Percentiles rank a stretch among this genome's conserved stretches.
Conservation (phyloP, 2,329 filamentous ascomycete genomes). For the Cercospora sp. region DNA sequence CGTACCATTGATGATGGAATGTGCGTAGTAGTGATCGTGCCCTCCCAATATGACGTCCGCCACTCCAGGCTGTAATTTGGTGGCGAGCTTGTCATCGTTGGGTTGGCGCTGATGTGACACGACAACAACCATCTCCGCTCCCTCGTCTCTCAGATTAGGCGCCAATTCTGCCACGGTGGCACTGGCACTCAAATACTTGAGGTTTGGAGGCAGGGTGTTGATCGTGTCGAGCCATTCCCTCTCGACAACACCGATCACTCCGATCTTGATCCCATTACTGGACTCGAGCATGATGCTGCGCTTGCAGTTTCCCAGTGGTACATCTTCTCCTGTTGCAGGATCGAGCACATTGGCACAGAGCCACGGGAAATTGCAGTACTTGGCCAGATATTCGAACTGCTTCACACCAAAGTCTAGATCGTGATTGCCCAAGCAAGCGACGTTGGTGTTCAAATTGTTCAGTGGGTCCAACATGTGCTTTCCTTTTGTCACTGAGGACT, state of each 20-base stretch:
- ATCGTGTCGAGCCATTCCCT: slow-evolving; percentile 87
- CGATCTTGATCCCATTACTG: slow-evolving; percentile 82
- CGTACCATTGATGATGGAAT: slow-evolving; percentile 72
- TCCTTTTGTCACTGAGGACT: slow-evolving; percentile 85
- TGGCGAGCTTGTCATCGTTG: slow-evolving; percentile 83
- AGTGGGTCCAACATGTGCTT: slow-evolving; percentile 86
- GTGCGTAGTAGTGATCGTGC: slow-evolving; percentile 86
- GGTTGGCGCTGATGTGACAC: slow-evolving; percentile 84
- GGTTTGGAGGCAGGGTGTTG: slow-evolving; percentile 76
- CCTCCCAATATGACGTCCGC: slow-evolving; percentile 86
- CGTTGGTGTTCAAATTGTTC: slow-evolving; percentile 74
- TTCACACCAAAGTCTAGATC: slow-evolving; percentile 88
- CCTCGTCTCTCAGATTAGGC: slow-evolving; percentile 69
- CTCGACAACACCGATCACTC: slow-evolving; percentile 81
- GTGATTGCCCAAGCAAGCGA: slow-evolving; percentile 87
- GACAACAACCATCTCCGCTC: slow-evolving; percentile 79
- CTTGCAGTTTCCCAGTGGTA: slow-evolving; percentile 73
- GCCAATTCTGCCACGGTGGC: slow-evolving; percentile 74
- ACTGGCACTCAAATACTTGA: slow-evolving; percentile 78
- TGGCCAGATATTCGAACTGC: slow-evolving; percentile 72
- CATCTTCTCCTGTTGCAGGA: slow-evolving; percentile 71
- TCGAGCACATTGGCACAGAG: slow-evolving; percentile 85
- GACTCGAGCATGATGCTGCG: slow-evolving; percentile 75
- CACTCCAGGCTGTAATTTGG: slow-evolving; percentile 63
- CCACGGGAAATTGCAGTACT: slow-evolving; percentile 83